Conservation (phyloP, 2,329 filamentous ascomycete genomes). For the Colletotrichum sp. region DNA sequence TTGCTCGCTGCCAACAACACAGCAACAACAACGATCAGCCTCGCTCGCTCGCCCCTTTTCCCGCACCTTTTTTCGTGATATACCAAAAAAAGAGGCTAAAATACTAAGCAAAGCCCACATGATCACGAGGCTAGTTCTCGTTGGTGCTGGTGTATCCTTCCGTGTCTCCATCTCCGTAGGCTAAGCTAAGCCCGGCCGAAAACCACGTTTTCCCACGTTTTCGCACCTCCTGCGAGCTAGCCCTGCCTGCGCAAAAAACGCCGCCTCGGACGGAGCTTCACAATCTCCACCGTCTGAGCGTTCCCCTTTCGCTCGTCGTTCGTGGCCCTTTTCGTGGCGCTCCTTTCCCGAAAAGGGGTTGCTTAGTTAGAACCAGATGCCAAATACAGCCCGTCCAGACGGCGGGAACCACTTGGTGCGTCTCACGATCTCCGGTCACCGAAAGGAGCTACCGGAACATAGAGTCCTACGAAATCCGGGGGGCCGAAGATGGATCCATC, state of each 20-base stretch:
- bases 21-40: background rate
- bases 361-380: background rate
- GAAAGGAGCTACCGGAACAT: background rate
- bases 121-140: background rate
- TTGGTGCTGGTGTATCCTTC: background rate
- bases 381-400: background rate
- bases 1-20: background rate
- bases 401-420: background rate
- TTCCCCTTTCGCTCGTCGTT: background rate
- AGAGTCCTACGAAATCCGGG: background rate
- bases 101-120: background rate
- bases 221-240: background rate
- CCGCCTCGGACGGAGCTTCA: slow-evolving; percentile 1
- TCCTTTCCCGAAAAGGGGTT: background rate
- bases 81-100: background rate
- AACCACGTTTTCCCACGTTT: background rate
- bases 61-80: background rate
- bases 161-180: background rate
- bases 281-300: slow-evolving; percentile 19
- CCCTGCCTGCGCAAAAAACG: background rate
- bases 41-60: background rate
- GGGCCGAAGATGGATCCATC: background rate
- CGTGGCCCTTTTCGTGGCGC: background rate
- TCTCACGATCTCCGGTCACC: slow-evolving; percentile 7
- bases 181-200: background rate